Evolutionary conservation across 129 eudicot species (phyloP).

Genomic region (Centrapalus pauciflorus): DNA sequence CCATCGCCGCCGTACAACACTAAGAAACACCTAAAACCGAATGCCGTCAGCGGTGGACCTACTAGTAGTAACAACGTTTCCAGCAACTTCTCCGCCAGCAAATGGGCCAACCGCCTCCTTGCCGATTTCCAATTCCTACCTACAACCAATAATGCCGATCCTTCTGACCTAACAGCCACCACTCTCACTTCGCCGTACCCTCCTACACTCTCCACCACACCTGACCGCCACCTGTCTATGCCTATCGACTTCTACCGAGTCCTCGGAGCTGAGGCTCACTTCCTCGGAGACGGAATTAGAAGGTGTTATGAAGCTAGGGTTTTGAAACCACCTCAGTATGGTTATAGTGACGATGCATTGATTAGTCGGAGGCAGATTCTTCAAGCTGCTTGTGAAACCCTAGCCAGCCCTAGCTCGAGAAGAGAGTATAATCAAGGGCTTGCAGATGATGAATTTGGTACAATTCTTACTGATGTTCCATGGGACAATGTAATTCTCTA

Average conservation of each 20-base stretch:
- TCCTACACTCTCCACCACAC: constrained; percentile 42
- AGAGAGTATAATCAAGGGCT: constrained; percentile 80
- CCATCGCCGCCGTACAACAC: constrained; percentile 33
- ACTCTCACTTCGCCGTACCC: constrained; percentile 41
- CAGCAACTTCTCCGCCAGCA: constrained; percentile 59
- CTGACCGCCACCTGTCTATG: constrained; percentile 69
- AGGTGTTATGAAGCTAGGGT: constrained; percentile 77
- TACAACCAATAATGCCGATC: constrained; percentile 32
- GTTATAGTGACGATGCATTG: constrained; percentile 79
- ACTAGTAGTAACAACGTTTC: constrained; percentile 14
- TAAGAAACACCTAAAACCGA: constrained; percentile 30
- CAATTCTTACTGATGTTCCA: constrained; percentile 76
- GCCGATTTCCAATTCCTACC: constrained; percentile 95
- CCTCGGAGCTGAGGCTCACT: constrained; percentile 77
- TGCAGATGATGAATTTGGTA: constrained; percentile 57
- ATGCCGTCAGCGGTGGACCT: constrained; percentile 42
- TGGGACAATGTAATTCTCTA: constrained; percentile 59
- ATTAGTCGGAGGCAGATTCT: constrained; percentile 81
- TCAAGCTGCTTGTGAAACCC: constrained; percentile 82
- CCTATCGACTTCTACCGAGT: constrained; percentile 77
- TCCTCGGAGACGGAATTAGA: constrained; percentile 75
- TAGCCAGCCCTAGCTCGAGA: constrained; percentile 55
- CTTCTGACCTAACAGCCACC: constrained; percentile 8
- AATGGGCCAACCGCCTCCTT: constrained; percentile 95
- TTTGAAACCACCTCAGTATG: constrained; percentile 80